These are phyloP conservation scores for Fibroporia radiculosa DNA, from an alignment of 768 basidiomycete species.

Conservation along the genomic window DNA sequence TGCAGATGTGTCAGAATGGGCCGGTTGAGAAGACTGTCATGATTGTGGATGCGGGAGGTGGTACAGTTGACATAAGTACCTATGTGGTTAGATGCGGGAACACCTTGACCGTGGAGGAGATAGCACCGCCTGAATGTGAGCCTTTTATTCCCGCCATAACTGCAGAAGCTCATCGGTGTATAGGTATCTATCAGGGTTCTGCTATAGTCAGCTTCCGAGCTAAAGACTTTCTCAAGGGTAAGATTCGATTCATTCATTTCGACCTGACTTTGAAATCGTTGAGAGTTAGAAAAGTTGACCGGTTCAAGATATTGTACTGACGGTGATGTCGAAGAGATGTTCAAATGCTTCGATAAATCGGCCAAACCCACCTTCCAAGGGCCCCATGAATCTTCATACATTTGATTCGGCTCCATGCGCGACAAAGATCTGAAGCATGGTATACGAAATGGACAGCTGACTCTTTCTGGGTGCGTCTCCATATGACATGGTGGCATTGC, in stretches of 20 bases:
- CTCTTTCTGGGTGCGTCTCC: constrained; percentile 26
- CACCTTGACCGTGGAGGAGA: constrained; percentile 26
- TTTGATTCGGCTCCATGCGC: constrained; percentile 32
- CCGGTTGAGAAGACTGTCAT: constrained; percentile 29
- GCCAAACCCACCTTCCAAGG: constrained; percentile 36
- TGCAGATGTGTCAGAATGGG: neutral
- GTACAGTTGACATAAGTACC: constrained; percentile 35
- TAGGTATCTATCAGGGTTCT: constrained; percentile 35
- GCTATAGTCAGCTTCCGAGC: constrained; percentile 31
- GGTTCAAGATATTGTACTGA: constrained; percentile 24
- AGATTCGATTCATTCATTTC: too few species aligned
- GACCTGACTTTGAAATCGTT: too few species aligned
- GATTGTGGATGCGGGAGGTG: constrained; percentile 45
- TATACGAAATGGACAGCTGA: constrained; percentile 33
- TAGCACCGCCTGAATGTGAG: constrained; percentile 29
- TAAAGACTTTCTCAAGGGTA: constrained; percentile 23
- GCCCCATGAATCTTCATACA: constrained; percentile 29
- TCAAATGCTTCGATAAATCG: constrained; percentile 30
- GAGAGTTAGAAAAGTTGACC: constrained; percentile 22
- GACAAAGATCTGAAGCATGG: constrained; percentile 31
- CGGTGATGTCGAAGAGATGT: constrained; percentile 29
- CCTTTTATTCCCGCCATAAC: neutral
- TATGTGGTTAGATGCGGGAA: constrained; percentile 13
- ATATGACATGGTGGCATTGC: neutral
- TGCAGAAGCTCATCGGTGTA: neutral